phyloP scores from a whole-genome alignment of 2,329 filamentous ascomycete species.

The Hymenoscyphus infarciens region DNA sequence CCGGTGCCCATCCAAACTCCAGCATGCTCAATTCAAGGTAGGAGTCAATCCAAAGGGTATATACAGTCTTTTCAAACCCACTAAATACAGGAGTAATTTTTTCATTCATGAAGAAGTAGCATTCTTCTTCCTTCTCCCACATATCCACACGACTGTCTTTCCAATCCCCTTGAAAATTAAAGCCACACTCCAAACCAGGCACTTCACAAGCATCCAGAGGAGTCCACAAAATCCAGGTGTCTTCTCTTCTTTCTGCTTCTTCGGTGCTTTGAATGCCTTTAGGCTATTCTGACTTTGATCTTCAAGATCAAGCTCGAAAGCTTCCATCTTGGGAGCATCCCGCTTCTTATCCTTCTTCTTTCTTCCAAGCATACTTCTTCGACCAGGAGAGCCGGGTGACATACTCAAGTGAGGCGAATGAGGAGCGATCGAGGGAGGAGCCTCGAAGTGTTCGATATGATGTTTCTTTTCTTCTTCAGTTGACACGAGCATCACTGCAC shows the following conservation, averaged over 20 bases:
- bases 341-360: slow-evolving; percentile 17
- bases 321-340: slow-evolving; percentile 42
- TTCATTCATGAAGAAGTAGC: not conserved
- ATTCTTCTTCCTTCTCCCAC: slow-evolving; percentile 36
- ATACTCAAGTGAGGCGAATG: slow-evolving; percentile 11
- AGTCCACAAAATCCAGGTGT: slow-evolving; percentile 49
- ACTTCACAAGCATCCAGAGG: slow-evolving; percentile 53
- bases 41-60: not conserved
- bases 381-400: slow-evolving; percentile 29
- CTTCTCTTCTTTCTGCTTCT: slow-evolving; percentile 48
- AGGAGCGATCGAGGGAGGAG: slow-evolving; percentile 39
- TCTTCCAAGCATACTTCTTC: slow-evolving; percentile 27
- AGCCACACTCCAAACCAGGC: slow-evolving; percentile 55
- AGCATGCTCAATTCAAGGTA: not conserved
- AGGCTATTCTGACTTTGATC: slow-evolving; percentile 56
- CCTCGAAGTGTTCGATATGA: slow-evolving; percentile 53
- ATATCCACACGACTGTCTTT: slow-evolving; percentile 47
- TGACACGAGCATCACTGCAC: slow-evolving; percentile 58
- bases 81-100: not conserved
- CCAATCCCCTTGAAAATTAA: slow-evolving; percentile 51
- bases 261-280: slow-evolving; percentile 30
- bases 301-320: slow-evolving; percentile 60
- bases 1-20: slow-evolving; percentile 3
- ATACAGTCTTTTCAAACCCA: not conserved
- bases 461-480: slow-evolving; percentile 52